These are phyloP conservation scores for Aphanoascus verrucosus DNA, from an alignment of 2,329 filamentous ascomycete genomes.

Conservation along the genomic window DNA sequence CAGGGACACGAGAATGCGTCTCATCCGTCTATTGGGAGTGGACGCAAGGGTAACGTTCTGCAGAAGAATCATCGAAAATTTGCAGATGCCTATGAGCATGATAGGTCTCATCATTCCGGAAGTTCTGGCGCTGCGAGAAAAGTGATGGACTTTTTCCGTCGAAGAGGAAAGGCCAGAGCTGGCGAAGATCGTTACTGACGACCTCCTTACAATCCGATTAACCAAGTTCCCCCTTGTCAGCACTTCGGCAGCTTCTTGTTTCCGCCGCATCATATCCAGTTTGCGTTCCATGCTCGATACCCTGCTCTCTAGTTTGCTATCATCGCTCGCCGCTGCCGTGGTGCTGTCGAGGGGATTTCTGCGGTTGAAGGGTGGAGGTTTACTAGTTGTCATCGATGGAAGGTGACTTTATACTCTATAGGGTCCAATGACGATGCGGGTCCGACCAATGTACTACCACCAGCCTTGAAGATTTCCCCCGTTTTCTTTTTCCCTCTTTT, in stretches of 20 bases:
- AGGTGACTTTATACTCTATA: background rate
- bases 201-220: background rate
- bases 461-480: background rate
- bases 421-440: background rate
- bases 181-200: slow-evolving; percentile 31
- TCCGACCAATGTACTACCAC: slow-evolving; percentile 3
- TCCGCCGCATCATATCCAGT: too few relatives aligned
- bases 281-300: too few relatives aligned
- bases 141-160: slow-evolving; percentile 97
- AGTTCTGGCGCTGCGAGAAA: slow-evolving; percentile 78
- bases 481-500: background rate
- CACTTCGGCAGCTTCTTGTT: too few relatives aligned
- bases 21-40: slow-evolving; percentile 35
- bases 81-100: slow-evolving; percentile 60
- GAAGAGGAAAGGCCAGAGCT: slow-evolving; percentile 65
- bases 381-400: background rate
- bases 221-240: background rate
- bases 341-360: too few relatives aligned
- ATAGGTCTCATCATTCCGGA: slow-evolving; percentile 56
- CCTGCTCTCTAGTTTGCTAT: too few relatives aligned
- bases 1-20: slow-evolving; percentile 31
- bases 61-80: slow-evolving; percentile 83
- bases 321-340: too few relatives aligned
- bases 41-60: slow-evolving; percentile 47
- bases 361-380: too few relatives aligned